Evolutionary conservation across 176 grass and related monocot species (phyloP).

Genomic region (Metroxylon sagu): DNA sequence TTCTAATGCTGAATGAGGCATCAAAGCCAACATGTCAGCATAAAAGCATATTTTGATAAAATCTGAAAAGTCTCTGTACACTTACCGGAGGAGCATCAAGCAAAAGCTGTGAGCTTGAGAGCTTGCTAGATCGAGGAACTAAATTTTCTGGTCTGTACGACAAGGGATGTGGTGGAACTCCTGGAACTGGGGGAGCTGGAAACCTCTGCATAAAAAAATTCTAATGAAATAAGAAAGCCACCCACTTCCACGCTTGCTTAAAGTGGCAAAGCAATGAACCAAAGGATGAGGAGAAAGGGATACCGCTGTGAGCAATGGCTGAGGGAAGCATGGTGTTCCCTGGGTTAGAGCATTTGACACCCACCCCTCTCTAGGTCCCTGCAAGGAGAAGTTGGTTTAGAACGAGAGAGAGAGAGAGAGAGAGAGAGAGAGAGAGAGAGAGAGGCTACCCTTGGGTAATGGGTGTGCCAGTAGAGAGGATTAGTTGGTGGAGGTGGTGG

Average conservation of each 20-base stretch:
- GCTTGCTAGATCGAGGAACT: constrained; percentile 16
- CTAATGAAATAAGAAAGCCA: too few relatives aligned
- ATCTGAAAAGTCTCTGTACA: background rate
- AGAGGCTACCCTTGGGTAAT: constrained; percentile 33
- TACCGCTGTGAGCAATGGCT: constrained; percentile 33
- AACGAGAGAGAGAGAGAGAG: background rate
- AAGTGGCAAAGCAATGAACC: too few relatives aligned
- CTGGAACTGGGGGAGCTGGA: constrained; percentile 32
- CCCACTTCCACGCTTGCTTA: too few relatives aligned
- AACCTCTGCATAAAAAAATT: constrained; percentile 37
- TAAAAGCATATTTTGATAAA: background rate
- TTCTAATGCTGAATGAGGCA: background rate
- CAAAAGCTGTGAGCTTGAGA: constrained; percentile 39
- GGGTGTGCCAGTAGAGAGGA: constrained; percentile 59
- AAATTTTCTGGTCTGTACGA: constrained; percentile 55
- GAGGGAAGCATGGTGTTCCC: constrained; percentile 46
- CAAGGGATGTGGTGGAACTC: constrained; percentile 41
- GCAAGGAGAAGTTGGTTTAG: too few relatives aligned
- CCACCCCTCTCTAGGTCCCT: too few relatives aligned
- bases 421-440: background rate
- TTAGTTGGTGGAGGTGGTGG: constrained; percentile 19
- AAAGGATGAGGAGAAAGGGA: too few relatives aligned
- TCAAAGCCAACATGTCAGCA: background rate
- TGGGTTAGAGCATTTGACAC: constrained; percentile 25
- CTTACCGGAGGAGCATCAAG: constrained; percentile 70